Conservation (phyloP, 2,329 filamentous ascomycete species). For the Epichloe elymi region DNA sequence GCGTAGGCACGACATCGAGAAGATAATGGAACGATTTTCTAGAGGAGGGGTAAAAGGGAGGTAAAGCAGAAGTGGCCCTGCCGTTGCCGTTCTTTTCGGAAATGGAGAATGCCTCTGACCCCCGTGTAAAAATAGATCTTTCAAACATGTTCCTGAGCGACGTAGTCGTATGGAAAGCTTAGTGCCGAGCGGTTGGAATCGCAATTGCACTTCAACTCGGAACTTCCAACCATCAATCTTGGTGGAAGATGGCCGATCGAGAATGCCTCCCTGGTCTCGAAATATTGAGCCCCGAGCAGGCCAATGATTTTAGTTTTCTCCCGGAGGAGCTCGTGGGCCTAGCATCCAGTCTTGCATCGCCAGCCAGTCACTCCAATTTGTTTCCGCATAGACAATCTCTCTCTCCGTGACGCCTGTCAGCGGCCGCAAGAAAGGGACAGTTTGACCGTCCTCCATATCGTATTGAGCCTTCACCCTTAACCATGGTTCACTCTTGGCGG, state of each 20-base stretch:
- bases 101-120: too few species aligned
- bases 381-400: constrained; percentile 74
- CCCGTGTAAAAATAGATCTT: too few species aligned
- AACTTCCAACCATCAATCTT: not conserved
- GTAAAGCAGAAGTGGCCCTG: too few species aligned
- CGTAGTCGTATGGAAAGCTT: too few species aligned
- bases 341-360: constrained; percentile 99
- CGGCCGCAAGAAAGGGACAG: constrained; percentile 74
- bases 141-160: too few species aligned
- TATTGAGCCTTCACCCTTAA: constrained; percentile 79
- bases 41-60: too few species aligned
- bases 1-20: too few species aligned
- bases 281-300: not conserved
- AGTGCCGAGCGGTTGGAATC: too few species aligned
- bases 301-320: constrained; percentile 8
- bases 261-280: too few species aligned
- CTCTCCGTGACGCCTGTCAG: constrained; percentile 62
- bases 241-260: not conserved
- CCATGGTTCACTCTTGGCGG: constrained; percentile 87
- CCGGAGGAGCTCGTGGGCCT: constrained; percentile 56
- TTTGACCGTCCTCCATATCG: constrained; percentile 73
- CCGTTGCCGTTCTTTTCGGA: too few species aligned
- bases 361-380: constrained; percentile 85
- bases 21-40: too few species aligned
- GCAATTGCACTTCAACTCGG: too few species aligned